phyloP scores from a whole-genome alignment of 306 rosid species.

The Ceratonia siliqua region DNA sequence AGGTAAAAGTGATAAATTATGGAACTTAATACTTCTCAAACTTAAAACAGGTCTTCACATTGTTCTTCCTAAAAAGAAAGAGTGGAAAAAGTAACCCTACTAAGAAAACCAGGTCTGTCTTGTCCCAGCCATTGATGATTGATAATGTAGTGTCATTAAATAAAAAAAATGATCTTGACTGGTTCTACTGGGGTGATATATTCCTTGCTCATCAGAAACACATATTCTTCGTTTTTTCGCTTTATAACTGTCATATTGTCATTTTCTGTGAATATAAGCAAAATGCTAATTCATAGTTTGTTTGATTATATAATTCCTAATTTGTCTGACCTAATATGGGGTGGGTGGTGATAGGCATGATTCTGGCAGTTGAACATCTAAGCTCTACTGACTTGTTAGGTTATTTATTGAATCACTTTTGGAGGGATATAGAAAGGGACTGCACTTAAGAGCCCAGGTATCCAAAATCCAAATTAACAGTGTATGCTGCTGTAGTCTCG shows the following conservation, averaged over 20 bases:
- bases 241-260: not conserved
- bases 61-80: not conserved
- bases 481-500: constrained; percentile 5
- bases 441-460: constrained; percentile 5
- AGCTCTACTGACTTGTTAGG: not conserved
- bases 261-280: not conserved
- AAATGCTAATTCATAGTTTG: not conserved
- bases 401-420: constrained; percentile 1
- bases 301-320: not conserved
- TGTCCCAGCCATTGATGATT: not conserved
- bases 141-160: not conserved
- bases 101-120: not conserved
- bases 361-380: constrained; percentile 2
- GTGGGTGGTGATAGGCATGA: constrained; percentile 7
- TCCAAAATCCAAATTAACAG: not conserved
- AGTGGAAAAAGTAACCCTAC: not conserved
- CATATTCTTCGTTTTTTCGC: not conserved
- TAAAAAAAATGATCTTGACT: not conserved
- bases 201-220: not conserved
- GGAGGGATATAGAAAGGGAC: constrained; percentile 22
- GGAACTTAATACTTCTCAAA: not conserved
- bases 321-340: constrained; percentile 16
- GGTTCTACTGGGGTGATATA: not conserved
- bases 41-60: not conserved
- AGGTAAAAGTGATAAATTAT: not conserved